A percentile compares a stretch with the other conserved stretches of the same genome.
Evolutionary conservation across 148 eudicot species (phyloP).

Genomic region (Hydrangea macrophylla): DNA sequence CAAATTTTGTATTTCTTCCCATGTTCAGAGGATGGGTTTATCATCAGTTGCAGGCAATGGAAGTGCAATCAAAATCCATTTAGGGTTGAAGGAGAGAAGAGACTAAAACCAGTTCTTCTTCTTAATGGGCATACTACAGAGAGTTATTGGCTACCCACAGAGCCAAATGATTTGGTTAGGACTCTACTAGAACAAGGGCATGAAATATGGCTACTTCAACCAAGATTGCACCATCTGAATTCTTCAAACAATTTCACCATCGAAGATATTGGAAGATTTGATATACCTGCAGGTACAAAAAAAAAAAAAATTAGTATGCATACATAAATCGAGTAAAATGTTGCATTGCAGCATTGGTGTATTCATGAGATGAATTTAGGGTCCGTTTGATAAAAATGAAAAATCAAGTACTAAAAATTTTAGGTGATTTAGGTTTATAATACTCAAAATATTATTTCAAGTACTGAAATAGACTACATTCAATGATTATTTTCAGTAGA

Average conservation of each 20-base stretch:
- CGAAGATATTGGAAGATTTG: conserved; percentile 37
- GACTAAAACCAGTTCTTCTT: conserved; percentile 22
- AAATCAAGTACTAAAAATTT: no score
- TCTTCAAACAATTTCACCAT: conserved; percentile 29
- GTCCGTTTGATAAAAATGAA: no score
- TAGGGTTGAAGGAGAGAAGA: conserved; percentile 3
- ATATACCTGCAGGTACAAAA: conserved; percentile 33
- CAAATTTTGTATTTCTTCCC: background rate
- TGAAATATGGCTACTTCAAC: conserved; percentile 32
- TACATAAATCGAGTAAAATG: background rate
- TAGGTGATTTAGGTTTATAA: no score
- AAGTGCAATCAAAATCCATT: conserved; percentile 11
- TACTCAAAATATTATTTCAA: no score
- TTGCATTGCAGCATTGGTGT: no score
- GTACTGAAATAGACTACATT: no score
- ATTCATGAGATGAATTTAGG: no score
- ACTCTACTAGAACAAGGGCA: conserved; percentile 30
- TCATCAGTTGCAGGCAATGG: conserved; percentile 36
- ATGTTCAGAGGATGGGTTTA: conserved; percentile 29
- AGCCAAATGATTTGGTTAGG: conserved; percentile 36
- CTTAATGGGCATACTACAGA: conserved; percentile 35
- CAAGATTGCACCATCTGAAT: conserved; percentile 25
- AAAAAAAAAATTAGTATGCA: background rate
- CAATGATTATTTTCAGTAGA: no score
- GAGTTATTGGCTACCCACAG: conserved; percentile 36